phyloP scores from a whole-genome alignment of 805 yeast genomes.

The Zygosaccharomyces bailii region DNA sequence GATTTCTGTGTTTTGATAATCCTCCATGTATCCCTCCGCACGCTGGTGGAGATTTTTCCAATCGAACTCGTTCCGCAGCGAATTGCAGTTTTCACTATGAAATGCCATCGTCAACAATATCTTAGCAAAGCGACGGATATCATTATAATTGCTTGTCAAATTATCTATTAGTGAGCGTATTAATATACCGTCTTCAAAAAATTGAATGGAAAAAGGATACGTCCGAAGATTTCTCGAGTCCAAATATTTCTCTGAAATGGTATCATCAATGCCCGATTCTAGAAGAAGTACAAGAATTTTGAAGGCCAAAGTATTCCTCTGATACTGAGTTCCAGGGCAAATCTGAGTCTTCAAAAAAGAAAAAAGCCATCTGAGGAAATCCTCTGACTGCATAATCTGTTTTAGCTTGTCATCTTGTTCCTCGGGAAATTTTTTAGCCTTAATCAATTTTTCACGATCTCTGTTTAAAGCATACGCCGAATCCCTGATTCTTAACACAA shows the following conservation, averaged over 20 bases:
- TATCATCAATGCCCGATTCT: conserved; percentile 54
- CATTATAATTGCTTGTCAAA: conserved; percentile 70
- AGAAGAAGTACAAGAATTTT: conserved; percentile 46
- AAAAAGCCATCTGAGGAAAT: conserved; percentile 43
- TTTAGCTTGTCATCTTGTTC: conserved; percentile 37
- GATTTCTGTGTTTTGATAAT: conserved; percentile 64
- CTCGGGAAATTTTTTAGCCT: conserved; percentile 37
- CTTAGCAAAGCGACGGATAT: conserved; percentile 56
- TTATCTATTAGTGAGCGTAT: conserved; percentile 55
- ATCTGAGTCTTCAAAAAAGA: conserved; percentile 39
- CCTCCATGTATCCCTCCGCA: conserved; percentile 41
- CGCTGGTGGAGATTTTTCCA: conserved; percentile 19
- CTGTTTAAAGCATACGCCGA: conserved; percentile 58
- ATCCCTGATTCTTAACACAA: conserved; percentile 63
- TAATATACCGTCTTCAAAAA: conserved; percentile 40
- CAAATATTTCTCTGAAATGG: conserved; percentile 37
- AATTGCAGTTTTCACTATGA: conserved; percentile 10
- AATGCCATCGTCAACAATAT: conserved; percentile 42
- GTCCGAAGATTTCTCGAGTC: conserved; percentile 45
- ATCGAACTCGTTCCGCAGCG: conserved; percentile 8
- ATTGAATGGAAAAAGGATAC: conserved; percentile 46
- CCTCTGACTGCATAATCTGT: conserved; percentile 35
- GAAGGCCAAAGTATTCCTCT: conserved; percentile 48
- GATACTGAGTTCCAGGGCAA: conserved; percentile 57
- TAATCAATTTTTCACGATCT: conserved; percentile 44